phyloP scores from a whole-genome alignment of 371 early-diverging fungal genomes.

The Mucor ambiguus region DNA sequence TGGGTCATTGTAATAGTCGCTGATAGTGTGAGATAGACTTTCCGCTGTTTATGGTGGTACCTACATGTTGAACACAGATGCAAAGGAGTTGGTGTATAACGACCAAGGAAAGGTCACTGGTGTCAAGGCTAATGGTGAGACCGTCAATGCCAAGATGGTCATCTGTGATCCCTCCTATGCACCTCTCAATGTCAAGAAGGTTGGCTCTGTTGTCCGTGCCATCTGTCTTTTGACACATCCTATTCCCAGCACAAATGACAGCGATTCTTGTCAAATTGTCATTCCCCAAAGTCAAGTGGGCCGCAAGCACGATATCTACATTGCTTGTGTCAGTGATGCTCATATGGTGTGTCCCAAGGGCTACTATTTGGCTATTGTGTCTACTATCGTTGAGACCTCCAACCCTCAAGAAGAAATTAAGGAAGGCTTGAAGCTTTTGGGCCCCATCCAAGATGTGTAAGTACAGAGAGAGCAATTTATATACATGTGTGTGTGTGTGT shows the following conservation, averaged over 20 bases:
- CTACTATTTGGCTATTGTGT: slow-evolving; percentile 92
- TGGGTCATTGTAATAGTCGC: too few relatives aligned
- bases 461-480: neutral
- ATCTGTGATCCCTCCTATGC: slow-evolving; percentile 98
- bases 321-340: slow-evolving; percentile 87
- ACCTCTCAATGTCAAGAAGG: slow-evolving; percentile 70
- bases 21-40: slow-evolving; percentile 47
- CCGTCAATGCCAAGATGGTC: slow-evolving; percentile 81
- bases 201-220: slow-evolving; percentile 90
- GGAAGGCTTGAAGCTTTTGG: slow-evolving; percentile 86
- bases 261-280: slow-evolving; percentile 95
- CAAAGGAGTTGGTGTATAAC: slow-evolving; percentile 84
- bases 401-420: slow-evolving; percentile 88
- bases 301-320: slow-evolving; percentile 94
- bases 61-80: slow-evolving; percentile 93
- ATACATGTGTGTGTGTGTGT: too few relatives aligned
- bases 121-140: slow-evolving; percentile 86
- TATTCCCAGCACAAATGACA: slow-evolving; percentile 90
- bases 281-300: slow-evolving; percentile 96
- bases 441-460: slow-evolving; percentile 86
- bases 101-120: slow-evolving; percentile 84
- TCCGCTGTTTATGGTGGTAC: slow-evolving; percentile 98
- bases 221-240: slow-evolving; percentile 94
- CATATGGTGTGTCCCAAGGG: slow-evolving; percentile 93
- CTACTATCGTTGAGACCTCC: slow-evolving; percentile 91